These are phyloP conservation scores for Cytospora schulzeri DNA, from an alignment of 2,329 filamentous ascomycete species.

Conservation along the genomic window DNA sequence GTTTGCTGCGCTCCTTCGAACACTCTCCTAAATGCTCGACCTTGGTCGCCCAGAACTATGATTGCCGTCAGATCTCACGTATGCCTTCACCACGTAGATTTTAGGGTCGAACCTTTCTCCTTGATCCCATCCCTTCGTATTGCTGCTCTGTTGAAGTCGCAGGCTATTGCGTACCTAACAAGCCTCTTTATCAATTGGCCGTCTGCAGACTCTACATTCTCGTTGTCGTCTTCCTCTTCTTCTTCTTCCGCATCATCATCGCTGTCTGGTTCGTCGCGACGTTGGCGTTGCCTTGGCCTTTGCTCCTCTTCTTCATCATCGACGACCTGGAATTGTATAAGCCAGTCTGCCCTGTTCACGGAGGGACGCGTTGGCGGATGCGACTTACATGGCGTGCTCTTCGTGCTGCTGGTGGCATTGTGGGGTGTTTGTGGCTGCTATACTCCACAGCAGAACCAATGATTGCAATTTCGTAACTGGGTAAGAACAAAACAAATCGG, in stretches of 20 bases:
- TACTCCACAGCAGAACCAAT: not conserved
- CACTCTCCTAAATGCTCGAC: conserved; percentile 72
- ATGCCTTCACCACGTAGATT: not conserved
- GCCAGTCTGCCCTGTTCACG: not conserved
- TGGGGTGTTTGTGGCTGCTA: not conserved
- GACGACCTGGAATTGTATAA: conserved; percentile 12
- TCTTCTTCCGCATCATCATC: conserved; percentile 43
- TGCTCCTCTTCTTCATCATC: conserved; percentile 46
- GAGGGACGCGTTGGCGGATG: not conserved
- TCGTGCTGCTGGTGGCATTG: conserved; percentile 22
- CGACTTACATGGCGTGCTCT: conserved; percentile 25
- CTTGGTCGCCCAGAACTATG: conserved; percentile 70
- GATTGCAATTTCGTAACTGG: not conserved
- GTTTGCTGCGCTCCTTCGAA: conserved; percentile 77
- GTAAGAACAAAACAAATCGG: not conserved
- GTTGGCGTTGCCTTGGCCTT: conserved; percentile 44
- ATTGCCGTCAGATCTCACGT: conserved; percentile 2
- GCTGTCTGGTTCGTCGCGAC: conserved; percentile 37
- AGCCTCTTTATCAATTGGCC: conserved; percentile 64
- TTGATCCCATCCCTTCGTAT: conserved; percentile 65
- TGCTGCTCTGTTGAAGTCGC: conserved; percentile 62
- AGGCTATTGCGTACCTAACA: conserved; percentile 68
- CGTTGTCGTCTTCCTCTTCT: conserved; percentile 36
- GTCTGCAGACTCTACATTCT: conserved; percentile 47
- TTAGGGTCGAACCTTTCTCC: conserved; percentile 55